A percentile compares a stretch with the other conserved stretches of the same genome.
These are phyloP conservation scores for Silene conica DNA, from an alignment of 148 eudicot genomes.

Conservation along the genomic window DNA sequence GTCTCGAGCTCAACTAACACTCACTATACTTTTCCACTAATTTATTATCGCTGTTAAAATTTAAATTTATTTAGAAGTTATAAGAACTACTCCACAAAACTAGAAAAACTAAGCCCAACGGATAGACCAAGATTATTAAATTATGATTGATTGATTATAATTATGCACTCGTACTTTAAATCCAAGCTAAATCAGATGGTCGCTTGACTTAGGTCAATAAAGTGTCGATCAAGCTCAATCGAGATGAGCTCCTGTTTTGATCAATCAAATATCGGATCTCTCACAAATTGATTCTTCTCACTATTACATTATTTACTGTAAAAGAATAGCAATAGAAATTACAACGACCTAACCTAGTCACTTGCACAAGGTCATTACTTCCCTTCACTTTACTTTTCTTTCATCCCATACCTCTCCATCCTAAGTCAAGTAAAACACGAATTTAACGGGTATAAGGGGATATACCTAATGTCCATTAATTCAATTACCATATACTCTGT, in stretches of 20 bases:
- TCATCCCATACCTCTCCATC: background rate
- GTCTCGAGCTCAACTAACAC: background rate
- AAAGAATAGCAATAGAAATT: background rate
- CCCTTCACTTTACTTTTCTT: too few species aligned
- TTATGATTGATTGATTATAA: too few species aligned
- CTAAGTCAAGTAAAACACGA: background rate
- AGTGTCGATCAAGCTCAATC: background rate
- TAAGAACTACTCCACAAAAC: background rate
- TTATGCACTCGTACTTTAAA: background rate
- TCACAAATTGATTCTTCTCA: too few species aligned
- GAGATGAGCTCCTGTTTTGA: background rate
- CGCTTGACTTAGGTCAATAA: background rate
- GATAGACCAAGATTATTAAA: background rate
- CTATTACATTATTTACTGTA: background rate
- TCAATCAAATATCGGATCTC: background rate
- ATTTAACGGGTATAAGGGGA: background rate
- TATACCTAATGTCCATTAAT: background rate
- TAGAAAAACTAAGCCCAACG: background rate
- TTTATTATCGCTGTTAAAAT: background rate
- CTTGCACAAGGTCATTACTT: too few species aligned
- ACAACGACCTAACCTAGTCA: background rate
- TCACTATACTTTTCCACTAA: background rate
- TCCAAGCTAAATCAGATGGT: background rate
- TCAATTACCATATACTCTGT: too few species aligned
- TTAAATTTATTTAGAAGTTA: too few species aligned